These are phyloP conservation scores for Penicillium polonicum DNA, from an alignment of 2,329 filamentous ascomycete species.

Conservation along the genomic window DNA sequence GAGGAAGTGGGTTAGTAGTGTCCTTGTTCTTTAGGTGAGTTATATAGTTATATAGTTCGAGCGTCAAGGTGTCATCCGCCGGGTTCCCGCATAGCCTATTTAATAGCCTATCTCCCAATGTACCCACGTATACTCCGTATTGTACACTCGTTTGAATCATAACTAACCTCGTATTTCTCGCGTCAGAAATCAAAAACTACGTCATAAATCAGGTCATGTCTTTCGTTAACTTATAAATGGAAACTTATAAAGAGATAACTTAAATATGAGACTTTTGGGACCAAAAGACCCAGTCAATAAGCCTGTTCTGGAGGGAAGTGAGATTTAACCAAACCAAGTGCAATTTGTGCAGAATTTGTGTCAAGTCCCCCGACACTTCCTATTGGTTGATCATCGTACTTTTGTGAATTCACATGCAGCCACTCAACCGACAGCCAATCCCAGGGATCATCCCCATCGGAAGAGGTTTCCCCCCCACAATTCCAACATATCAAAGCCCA, in stretches of 20 bases:
- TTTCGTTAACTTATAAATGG: no score
- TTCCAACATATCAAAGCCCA: background rate
- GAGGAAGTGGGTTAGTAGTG: background rate
- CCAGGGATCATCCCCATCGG: background rate
- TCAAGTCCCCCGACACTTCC: background rate
- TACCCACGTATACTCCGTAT: background rate
- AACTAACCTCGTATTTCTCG: background rate
- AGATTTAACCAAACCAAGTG: background rate
- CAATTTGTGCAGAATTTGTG: background rate
- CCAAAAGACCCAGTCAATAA: background rate
- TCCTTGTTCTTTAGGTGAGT: background rate
- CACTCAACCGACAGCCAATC: background rate
- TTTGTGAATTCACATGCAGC: background rate
- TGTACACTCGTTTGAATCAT: background rate
- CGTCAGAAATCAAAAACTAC: background rate
- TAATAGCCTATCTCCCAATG: background rate
- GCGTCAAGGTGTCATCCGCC: background rate
- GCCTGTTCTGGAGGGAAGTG: background rate
- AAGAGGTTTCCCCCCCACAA: background rate
- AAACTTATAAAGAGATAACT: no score
- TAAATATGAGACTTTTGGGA: no score
- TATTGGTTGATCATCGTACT: background rate
- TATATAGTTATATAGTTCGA: background rate
- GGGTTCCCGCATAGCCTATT: slow-evolving; percentile 1
- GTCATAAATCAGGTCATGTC: background rate